A percentile compares a stretch with the other conserved stretches of the same genome.
Conservation (phyloP, 2,329 filamentous ascomycete species). For the Neonectria punicea region DNA sequence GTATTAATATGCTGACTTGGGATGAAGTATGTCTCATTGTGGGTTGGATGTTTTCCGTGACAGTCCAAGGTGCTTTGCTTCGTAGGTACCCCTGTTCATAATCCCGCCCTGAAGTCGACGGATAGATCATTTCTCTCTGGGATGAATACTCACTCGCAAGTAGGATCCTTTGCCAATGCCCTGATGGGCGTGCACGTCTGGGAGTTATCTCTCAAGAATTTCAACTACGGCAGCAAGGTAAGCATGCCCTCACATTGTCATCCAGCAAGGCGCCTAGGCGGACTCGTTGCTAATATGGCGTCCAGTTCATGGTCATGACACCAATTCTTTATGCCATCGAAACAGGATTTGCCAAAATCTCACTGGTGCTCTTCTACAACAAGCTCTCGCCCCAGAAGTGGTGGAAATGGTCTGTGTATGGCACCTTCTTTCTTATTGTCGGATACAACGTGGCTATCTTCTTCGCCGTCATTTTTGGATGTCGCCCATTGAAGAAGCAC, state of each 20-base stretch:
- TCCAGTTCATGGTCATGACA: constrained; percentile 36
- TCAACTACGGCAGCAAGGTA: constrained; percentile 27
- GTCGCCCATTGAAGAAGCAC: constrained; percentile 45
- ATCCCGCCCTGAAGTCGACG: background rate
- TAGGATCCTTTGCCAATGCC: constrained; percentile 28
- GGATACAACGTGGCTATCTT: constrained; percentile 48
- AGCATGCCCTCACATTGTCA: constrained; percentile 13
- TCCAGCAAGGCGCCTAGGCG: background rate
- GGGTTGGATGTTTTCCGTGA: constrained; percentile 37
- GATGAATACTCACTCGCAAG: background rate
- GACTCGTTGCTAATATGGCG: constrained; percentile 40
- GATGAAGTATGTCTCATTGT: constrained; percentile 27
- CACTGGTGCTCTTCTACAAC: constrained; percentile 52
- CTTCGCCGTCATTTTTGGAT: constrained; percentile 51
- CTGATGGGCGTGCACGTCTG: constrained; percentile 45
- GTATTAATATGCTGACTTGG: constrained; percentile 8
- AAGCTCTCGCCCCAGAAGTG: constrained; percentile 49
- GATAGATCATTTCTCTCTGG: no score
- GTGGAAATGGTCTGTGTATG: constrained; percentile 47
- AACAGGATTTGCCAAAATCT: constrained; percentile 50
- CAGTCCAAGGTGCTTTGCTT: constrained; percentile 29
- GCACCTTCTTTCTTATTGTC: constrained; percentile 44
- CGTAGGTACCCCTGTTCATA: constrained; percentile 20
- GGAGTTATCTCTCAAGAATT: constrained; percentile 42
- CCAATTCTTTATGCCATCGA: constrained; percentile 39